phyloP scores from a whole-genome alignment of 257 asterid species.

The Forsythia viridissima region DNA sequence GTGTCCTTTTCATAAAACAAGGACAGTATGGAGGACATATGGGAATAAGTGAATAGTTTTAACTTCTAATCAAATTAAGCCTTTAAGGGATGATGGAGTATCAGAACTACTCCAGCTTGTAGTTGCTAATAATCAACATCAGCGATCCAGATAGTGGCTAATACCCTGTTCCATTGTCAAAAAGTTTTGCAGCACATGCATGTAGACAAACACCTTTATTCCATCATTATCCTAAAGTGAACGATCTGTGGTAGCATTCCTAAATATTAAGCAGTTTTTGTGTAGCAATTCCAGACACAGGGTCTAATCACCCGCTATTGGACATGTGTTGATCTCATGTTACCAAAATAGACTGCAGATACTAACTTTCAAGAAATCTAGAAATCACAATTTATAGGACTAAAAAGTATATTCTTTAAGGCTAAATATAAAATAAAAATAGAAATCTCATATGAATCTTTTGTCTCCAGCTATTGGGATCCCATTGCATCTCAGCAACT shows the following conservation, averaged over 20 bases:
- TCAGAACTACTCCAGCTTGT: background rate
- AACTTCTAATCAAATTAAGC: background rate
- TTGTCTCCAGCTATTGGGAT: too few relatives aligned
- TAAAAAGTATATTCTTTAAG: background rate
- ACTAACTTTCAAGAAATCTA: background rate
- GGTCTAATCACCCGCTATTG: background rate
- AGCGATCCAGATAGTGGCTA: background rate
- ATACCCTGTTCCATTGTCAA: background rate
- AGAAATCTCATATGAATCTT: background rate
- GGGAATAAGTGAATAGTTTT: too few relatives aligned
- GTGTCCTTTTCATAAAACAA: too few relatives aligned
- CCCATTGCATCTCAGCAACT: background rate
- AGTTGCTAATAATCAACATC: background rate
- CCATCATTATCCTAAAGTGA: background rate
- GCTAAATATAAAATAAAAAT: background rate
- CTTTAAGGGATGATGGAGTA: background rate
- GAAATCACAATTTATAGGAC: background rate
- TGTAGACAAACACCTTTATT: background rate
- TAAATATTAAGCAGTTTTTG: background rate
- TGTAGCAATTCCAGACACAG: background rate
- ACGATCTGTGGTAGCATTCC: background rate
- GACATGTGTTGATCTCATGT: background rate
- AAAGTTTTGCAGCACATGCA: background rate
- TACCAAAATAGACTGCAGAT: background rate
- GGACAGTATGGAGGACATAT: background rate